phyloP scores from a whole-genome alignment of 2,329 filamentous ascomycete species.

The Xylaria multiplex region DNA sequence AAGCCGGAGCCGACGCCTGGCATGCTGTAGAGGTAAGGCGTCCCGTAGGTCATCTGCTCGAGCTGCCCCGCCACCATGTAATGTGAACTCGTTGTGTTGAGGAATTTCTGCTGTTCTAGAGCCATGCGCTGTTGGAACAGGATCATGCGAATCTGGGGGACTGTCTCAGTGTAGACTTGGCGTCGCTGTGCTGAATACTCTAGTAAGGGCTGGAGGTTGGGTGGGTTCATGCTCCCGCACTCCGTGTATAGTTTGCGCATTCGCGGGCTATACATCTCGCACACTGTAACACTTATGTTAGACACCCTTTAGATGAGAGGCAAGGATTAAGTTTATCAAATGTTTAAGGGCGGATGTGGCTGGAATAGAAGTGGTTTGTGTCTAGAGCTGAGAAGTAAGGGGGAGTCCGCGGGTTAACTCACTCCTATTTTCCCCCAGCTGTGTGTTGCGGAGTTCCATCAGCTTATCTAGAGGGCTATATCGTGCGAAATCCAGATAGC shows the following conservation, averaged over 20 bases:
- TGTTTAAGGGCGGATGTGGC: no score
- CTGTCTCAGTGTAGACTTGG: conserved; percentile 49
- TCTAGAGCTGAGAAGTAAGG: no score
- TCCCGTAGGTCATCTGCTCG: conserved; percentile 30
- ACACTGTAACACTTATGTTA: conserved; percentile 40
- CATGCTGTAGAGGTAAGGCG: conserved; percentile 43
- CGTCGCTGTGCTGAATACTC: conserved; percentile 31
- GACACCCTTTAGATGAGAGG: background rate
- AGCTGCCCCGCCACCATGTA: conserved; percentile 44
- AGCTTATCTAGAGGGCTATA: conserved; percentile 44
- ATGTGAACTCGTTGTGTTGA: conserved; percentile 44
- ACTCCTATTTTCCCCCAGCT: conserved; percentile 32
- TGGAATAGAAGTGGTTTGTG: background rate
- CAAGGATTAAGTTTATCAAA: background rate
- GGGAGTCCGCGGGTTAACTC: background rate
- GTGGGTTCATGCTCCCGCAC: background rate
- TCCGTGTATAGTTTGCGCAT: conserved; percentile 50
- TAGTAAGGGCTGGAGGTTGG: background rate
- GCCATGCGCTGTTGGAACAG: conserved; percentile 43
- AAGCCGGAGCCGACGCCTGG: conserved; percentile 47
- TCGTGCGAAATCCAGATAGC: conserved; percentile 50
- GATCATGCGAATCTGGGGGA: conserved; percentile 45
- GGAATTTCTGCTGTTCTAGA: conserved; percentile 42
- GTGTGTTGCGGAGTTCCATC: conserved; percentile 46
- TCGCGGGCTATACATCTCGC: conserved; percentile 53